These are phyloP conservation scores for Cercospora sp. DNA, from an alignment of 2,329 filamentous ascomycete species.

Conservation along the genomic window DNA sequence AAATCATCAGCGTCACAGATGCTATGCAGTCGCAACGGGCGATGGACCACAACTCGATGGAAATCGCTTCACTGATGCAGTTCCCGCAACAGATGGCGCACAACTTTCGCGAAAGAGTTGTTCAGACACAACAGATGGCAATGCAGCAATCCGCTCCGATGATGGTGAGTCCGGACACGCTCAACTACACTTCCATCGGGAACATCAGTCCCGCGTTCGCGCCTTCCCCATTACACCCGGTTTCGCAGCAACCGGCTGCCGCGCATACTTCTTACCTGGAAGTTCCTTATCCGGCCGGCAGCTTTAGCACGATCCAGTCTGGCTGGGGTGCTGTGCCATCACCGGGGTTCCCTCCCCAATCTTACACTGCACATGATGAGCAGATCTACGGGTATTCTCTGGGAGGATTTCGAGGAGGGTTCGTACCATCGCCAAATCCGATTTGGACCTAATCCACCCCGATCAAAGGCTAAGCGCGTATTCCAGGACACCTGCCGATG, in stretches of 20 bases:
- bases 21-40: conserved; percentile 57
- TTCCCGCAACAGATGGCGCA: conserved; percentile 48
- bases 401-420: conserved; percentile 37
- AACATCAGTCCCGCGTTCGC: conserved; percentile 55
- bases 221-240: conserved; percentile 46
- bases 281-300: conserved; percentile 41
- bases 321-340: conserved; percentile 39
- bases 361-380: conserved; percentile 44
- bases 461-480: conserved; percentile 31
- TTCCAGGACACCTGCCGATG: conserved; percentile 33
- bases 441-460: conserved; percentile 38
- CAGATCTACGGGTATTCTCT: conserved; percentile 39
- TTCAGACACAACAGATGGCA: conserved; percentile 26
- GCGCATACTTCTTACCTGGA: conserved; percentile 46
- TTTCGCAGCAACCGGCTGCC: conserved; percentile 30
- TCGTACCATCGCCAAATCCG: conserved; percentile 36
- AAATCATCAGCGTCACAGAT: conserved; percentile 75
- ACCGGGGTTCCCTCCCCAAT: conserved; percentile 37
- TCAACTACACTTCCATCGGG: conserved; percentile 39
- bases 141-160: conserved; percentile 22
- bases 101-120: conserved; percentile 43
- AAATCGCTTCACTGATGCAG: conserved; percentile 50
- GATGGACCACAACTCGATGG: conserved; percentile 46
- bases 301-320: conserved; percentile 36
- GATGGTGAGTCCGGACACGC: conserved; percentile 28